These are phyloP conservation scores for Abortiporus biennis DNA, from an alignment of 1,284 basidiomycete species.

Conservation along the genomic window DNA sequence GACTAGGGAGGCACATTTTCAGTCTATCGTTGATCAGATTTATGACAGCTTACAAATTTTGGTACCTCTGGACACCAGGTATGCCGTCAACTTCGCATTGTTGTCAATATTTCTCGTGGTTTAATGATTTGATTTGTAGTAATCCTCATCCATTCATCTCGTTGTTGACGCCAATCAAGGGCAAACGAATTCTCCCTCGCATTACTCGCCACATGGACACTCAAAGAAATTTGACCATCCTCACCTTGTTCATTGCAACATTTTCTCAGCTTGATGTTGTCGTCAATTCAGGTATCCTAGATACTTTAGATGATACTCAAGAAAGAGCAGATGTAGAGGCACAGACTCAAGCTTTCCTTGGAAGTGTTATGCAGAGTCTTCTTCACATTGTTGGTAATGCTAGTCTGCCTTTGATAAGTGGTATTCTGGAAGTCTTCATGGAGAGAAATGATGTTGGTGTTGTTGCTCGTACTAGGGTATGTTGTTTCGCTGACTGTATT, in stretches of 20 bases:
- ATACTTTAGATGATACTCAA: slow-evolving; percentile 56
- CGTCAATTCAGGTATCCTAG: slow-evolving; percentile 64
- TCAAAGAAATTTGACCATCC: slow-evolving; percentile 78
- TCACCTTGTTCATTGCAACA: slow-evolving; percentile 91
- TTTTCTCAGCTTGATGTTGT: slow-evolving; percentile 94
- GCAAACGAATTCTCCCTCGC: slow-evolving; percentile 88
- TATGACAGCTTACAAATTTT: slow-evolving; percentile 85
- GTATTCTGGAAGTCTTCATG: slow-evolving; percentile 80
- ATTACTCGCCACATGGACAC: slow-evolving; percentile 82
- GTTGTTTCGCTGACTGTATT: slow-evolving; percentile 19
- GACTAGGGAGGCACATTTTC: slow-evolving; percentile 55
- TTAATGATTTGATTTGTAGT: slow-evolving; percentile 33
- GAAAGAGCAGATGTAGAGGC: slow-evolving; percentile 75
- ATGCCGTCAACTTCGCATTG: slow-evolving; percentile 5
- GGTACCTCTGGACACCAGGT: slow-evolving; percentile 90
- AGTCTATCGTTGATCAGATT: slow-evolving; percentile 60
- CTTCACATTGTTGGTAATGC: slow-evolving; percentile 77
- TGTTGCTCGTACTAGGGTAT: slow-evolving; percentile 72
- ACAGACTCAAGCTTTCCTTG: slow-evolving; percentile 87
- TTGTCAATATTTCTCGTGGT: not conserved
- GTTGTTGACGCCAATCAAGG: slow-evolving; percentile 84
- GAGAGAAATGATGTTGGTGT: slow-evolving; percentile 75
- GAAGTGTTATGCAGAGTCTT: slow-evolving; percentile 83
- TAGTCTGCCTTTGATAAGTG: slow-evolving; percentile 79
- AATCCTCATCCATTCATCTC: slow-evolving; percentile 97